Conservation (phyloP, 78 protist genomes). For the Dictyostelium brefeldianum region DNA sequence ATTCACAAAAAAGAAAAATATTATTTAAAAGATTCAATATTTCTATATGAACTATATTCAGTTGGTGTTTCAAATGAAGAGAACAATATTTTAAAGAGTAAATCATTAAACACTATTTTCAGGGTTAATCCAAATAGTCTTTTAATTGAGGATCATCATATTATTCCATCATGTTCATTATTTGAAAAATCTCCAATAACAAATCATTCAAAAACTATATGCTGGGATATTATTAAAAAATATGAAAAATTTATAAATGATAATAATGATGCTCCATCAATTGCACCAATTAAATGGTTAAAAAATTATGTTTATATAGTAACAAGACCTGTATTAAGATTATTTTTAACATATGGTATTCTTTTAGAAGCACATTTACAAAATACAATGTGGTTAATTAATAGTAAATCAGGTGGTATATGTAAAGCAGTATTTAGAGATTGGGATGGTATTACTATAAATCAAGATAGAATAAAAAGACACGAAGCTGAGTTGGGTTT, state of each 20-base stretch:
- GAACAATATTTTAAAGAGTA: background rate
- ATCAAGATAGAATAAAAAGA: background rate
- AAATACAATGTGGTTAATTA: background rate
- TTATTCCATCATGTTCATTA: constrained; percentile 1
- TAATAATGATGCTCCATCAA: too few relatives aligned
- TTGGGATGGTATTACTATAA: background rate
- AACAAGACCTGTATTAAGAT: too few relatives aligned
- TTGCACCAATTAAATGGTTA: too few relatives aligned
- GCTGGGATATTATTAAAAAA: too few relatives aligned
- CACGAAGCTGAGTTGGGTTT: too few relatives aligned
- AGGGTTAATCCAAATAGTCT: background rate
- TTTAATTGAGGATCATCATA: background rate
- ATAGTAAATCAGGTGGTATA: background rate
- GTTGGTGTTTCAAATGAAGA: background rate
- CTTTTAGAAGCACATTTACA: constrained; percentile 29
- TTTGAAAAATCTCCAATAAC: background rate
- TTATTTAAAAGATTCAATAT: background rate
- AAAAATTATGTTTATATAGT: too few relatives aligned
- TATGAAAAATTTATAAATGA: too few relatives aligned
- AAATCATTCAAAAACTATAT: background rate
- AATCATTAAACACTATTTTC: background rate
- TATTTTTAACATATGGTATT: background rate
- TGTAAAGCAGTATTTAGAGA: background rate
- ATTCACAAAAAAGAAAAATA: background rate
- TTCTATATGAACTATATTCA: background rate